Conservation (phyloP, 176 grass and related monocot species). For the Hyparrhenia diplandra region DNA sequence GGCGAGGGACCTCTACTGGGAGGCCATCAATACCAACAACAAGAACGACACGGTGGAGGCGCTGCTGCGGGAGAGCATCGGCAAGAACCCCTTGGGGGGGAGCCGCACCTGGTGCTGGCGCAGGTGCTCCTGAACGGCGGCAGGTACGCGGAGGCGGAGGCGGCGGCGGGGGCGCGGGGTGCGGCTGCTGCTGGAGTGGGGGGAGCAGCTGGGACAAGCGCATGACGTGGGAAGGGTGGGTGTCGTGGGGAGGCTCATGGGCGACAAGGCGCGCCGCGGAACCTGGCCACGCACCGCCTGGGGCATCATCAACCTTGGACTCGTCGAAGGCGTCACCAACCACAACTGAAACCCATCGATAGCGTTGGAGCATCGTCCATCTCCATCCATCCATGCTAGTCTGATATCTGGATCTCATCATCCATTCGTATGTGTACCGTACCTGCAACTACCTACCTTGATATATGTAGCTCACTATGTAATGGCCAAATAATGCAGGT, state of each 20-base stretch:
- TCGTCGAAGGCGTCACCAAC: slow-evolving; percentile 44
- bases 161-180: slow-evolving; percentile 42
- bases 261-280: slow-evolving; percentile 28
- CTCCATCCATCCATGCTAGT: no score
- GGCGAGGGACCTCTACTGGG: slow-evolving; percentile 72
- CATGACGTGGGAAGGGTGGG: slow-evolving; percentile 78
- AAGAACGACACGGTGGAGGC: neutral
- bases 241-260: slow-evolving; percentile 65
- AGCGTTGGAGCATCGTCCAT: neutral
- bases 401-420: no score
- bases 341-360: neutral
- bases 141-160: slow-evolving; percentile 50
- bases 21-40: slow-evolving; percentile 18
- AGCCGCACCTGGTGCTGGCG: slow-evolving; percentile 61
- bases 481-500: no score
- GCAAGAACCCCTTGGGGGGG: slow-evolving; percentile 69
- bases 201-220: slow-evolving; percentile 93
- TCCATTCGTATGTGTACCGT: neutral
- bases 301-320: slow-evolving; percentile 76
- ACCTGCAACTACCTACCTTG: neutral
- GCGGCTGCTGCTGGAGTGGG: slow-evolving; percentile 62
- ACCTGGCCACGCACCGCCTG: slow-evolving; percentile 49
- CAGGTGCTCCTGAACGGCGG: slow-evolving; percentile 51
- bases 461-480: no score
- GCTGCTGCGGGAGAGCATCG: slow-evolving; percentile 50